phyloP scores from a whole-genome alignment of 2,329 filamentous ascomycete species.

The Talaromyces piceae region DNA sequence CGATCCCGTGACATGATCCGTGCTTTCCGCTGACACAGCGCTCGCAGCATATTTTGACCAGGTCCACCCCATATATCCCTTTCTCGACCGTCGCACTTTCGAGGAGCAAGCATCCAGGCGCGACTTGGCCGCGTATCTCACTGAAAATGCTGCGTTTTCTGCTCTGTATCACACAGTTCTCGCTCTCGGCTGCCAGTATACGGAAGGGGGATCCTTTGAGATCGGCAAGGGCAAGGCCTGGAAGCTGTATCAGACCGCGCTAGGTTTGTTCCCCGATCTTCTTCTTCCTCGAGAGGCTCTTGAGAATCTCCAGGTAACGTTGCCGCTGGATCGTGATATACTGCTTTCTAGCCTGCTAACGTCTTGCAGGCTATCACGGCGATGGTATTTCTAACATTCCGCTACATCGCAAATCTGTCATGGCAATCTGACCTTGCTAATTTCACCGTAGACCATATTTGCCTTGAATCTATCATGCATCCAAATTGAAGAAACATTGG shows the following conservation, averaged over 20 bases:
- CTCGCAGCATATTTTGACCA: conserved; percentile 33
- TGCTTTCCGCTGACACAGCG: background rate
- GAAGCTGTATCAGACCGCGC: conserved; percentile 33
- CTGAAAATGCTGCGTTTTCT: conserved; percentile 25
- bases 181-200: conserved; percentile 33
- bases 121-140: conserved; percentile 19
- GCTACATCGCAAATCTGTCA: background rate
- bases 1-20: background rate
- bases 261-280: conserved; percentile 30
- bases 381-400: conserved; percentile 9
- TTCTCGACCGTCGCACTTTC: conserved; percentile 32
- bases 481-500: conserved; percentile 25
- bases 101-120: conserved; percentile 23
- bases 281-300: conserved; percentile 17
- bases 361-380: conserved; percentile 8
- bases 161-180: conserved; percentile 34
- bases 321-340: background rate
- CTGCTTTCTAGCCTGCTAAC: background rate
- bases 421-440: conserved; percentile 8
- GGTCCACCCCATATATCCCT: conserved; percentile 35
- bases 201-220: conserved; percentile 31
- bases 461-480: conserved; percentile 27
- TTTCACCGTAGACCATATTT: conserved; percentile 26
- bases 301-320: conserved; percentile 9
- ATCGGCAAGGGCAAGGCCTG: conserved; percentile 34